Conservation (phyloP, 2,329 filamentous ascomycete species). For the Onygenales sp. region DNA sequence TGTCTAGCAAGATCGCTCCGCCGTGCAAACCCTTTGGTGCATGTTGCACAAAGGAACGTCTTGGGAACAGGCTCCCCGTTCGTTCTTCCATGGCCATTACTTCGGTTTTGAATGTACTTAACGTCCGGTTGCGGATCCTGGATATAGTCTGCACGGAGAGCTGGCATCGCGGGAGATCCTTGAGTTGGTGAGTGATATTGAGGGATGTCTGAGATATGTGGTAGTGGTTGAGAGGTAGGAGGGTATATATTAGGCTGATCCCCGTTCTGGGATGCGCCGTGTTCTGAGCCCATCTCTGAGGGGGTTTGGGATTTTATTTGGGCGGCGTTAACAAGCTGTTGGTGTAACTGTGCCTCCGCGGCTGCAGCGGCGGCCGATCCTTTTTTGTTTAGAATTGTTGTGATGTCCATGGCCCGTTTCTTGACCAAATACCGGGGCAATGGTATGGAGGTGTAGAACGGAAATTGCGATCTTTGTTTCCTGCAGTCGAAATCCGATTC, state of each 20-base stretch:
- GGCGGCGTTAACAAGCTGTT: conserved; percentile 32
- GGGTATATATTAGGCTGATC: conserved; percentile 49
- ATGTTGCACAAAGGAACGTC: conserved; percentile 81
- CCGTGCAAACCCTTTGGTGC: conserved; percentile 82
- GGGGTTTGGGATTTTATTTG: conserved; percentile 31
- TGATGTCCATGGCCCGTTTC: conserved; percentile 39
- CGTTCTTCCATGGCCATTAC: conserved; percentile 32
- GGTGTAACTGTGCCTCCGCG: conserved; percentile 33
- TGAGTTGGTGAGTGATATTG: conserved; percentile 46
- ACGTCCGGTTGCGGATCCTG: conserved; percentile 32
- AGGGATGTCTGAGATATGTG: conserved; percentile 41
- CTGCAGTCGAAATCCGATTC: neutral
- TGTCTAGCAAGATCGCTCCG: conserved; percentile 90
- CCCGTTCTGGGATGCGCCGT: conserved; percentile 46
- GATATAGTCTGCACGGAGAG: conserved; percentile 48
- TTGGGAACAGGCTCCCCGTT: conserved; percentile 48
- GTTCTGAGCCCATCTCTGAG: conserved; percentile 51
- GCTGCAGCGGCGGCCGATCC: conserved; percentile 34
- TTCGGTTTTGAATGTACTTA: conserved; percentile 34
- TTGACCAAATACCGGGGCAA: neutral
- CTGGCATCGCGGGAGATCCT: conserved; percentile 42
- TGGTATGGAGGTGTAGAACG: neutral
- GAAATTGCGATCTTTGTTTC: neutral
- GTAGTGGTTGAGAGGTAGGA: conserved; percentile 43
- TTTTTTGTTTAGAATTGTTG: conserved; percentile 43